A percentile compares a stretch with the other conserved stretches of the same genome.
Evolutionary conservation across 148 eudicot genomes (phyloP).

Genomic region (Spergularia bocconei): DNA sequence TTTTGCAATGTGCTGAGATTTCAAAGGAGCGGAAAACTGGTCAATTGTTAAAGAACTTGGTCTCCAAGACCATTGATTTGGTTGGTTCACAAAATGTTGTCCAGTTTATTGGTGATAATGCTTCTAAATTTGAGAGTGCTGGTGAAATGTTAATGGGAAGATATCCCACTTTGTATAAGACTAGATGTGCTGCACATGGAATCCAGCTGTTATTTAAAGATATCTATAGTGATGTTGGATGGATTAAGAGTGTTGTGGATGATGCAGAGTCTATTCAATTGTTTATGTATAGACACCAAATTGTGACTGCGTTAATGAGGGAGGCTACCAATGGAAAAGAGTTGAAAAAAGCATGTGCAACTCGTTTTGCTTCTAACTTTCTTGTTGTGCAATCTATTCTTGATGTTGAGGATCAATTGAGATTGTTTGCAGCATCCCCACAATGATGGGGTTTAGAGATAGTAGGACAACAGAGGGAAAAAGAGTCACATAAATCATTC

Average conservation of each 20-base stretch:
- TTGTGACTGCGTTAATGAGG: background rate
- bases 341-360: background rate
- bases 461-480: background rate
- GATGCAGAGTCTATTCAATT: background rate
- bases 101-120: too few species aligned
- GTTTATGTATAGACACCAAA: too few species aligned
- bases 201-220: too few species aligned
- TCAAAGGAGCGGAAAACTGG: too few species aligned
- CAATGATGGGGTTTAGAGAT: background rate
- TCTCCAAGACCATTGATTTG: background rate
- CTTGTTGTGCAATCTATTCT: background rate
- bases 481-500: background rate
- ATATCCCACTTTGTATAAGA: too few species aligned
- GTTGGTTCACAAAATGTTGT: too few species aligned
- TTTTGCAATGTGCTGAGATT: background rate
- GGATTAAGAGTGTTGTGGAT: background rate
- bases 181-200: too few species aligned
- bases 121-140: too few species aligned
- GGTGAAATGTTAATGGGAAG: too few species aligned
- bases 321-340: background rate
- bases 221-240: background rate
- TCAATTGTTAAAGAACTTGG: too few species aligned
- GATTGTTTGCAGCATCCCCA: background rate
- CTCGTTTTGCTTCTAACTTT: conserved; percentile 7
- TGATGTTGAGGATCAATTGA: background rate